Conservation (phyloP, 2,329 filamentous ascomycete species). For the Rutstroemia sp. region DNA sequence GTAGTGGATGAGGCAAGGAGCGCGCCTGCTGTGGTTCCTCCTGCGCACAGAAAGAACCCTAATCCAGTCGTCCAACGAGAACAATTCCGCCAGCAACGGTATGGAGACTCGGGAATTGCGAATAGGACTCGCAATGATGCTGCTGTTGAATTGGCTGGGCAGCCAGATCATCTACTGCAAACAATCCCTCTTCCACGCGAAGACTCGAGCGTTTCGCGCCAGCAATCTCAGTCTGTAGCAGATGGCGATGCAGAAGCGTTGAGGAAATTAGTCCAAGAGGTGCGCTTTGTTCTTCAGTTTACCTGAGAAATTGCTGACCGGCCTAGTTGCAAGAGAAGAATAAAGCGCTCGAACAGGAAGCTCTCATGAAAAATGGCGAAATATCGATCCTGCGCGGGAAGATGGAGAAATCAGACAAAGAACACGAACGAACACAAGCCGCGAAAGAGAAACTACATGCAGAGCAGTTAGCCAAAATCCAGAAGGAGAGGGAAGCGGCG, state of each 20-base stretch:
- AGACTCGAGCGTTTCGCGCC: conserved; percentile 13
- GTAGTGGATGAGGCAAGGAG: conserved; percentile 34
- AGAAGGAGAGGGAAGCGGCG: conserved; percentile 57
- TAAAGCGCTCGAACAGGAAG: conserved; percentile 47
- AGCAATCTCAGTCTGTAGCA: conserved; percentile 12
- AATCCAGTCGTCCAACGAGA: conserved; percentile 16
- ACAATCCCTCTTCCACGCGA: conserved; percentile 9
- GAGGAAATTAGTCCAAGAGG: conserved; percentile 24
- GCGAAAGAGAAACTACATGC: conserved; percentile 55
- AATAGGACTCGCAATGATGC: conserved; percentile 11
- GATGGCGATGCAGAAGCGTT: conserved; percentile 16
- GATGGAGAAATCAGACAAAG: conserved; percentile 51
- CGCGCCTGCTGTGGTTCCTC: conserved; percentile 15
- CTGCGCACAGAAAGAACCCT: conserved; percentile 12
- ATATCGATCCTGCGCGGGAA: conserved; percentile 69
- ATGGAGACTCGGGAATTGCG: conserved; percentile 10
- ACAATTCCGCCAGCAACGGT: conserved; percentile 19
- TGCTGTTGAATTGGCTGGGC: conserved; percentile 11
- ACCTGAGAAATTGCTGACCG: conserved; percentile 5
- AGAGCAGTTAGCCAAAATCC: conserved; percentile 56
- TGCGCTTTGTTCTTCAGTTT: conserved; percentile 9
- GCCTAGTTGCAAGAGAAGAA: conserved; percentile 40
- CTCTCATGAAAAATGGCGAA: conserved; percentile 61
- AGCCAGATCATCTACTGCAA: neutral
- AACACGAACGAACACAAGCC: conserved; percentile 55